Conservation (phyloP, 805 yeast genomes). For the Tetrapisispora iriomotensis region DNA sequence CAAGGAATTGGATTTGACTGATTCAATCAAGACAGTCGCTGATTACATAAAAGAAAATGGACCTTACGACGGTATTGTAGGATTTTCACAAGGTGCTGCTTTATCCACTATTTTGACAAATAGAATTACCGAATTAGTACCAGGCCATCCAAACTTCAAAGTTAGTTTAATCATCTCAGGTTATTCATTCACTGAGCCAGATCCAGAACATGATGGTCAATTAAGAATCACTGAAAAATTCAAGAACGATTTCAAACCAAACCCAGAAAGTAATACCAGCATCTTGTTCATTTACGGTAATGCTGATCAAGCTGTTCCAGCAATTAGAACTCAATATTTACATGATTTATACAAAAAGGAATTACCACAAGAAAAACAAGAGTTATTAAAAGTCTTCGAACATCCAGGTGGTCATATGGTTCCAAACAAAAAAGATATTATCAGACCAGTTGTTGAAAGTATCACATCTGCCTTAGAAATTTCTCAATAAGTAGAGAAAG, state of each 20-base stretch:
- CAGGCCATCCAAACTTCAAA: conserved; percentile 40
- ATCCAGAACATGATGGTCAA: conserved; percentile 25
- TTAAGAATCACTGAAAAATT: conserved; percentile 32
- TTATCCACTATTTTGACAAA: conserved; percentile 62
- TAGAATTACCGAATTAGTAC: conserved; percentile 45
- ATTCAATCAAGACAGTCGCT: conserved; percentile 39
- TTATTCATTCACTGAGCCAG: conserved; percentile 37
- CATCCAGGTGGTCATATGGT: conserved; percentile 98
- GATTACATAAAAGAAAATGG: conserved; percentile 51
- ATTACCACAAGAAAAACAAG: conserved; percentile 29
- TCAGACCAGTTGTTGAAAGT: conserved; percentile 35
- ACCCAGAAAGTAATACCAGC: conserved; percentile 27
- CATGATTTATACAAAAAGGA: conserved; percentile 37
- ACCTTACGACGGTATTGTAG: conserved; percentile 82
- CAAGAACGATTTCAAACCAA: conserved; percentile 26
- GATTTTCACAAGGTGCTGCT: conserved; percentile 94
- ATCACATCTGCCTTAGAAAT: conserved; percentile 19
- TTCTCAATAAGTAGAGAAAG: not conserved
- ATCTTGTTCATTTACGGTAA: conserved; percentile 80
- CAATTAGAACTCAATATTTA: conserved; percentile 55
- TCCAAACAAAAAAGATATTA: conserved; percentile 66
- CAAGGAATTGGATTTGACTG: conserved; percentile 40
- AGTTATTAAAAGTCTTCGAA: conserved; percentile 39
- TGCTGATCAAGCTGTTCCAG: conserved; percentile 75
- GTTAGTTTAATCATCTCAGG: conserved; percentile 76